Percentiles rank a stretch among this genome's conserved stretches.
phyloP scores from a whole-genome alignment of 2,329 filamentous ascomycete genomes.

The Colletotrichum tamarilloi region DNA sequence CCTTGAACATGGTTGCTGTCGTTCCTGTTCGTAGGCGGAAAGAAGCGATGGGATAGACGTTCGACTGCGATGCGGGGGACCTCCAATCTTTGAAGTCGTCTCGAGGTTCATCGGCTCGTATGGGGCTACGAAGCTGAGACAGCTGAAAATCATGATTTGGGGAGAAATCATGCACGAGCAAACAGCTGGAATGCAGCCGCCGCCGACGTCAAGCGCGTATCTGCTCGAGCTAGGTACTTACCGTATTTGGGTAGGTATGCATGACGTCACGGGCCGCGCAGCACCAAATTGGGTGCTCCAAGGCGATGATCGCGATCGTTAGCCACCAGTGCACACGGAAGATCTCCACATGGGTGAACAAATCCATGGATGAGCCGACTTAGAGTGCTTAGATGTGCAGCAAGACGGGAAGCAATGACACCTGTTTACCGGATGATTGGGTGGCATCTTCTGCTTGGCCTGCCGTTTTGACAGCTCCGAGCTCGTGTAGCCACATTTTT shows the following conservation, averaged over 20 bases:
- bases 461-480: neutral
- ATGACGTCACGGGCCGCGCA: slow-evolving; percentile 28
- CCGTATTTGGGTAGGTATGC: slow-evolving; percentile 7
- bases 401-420: slow-evolving; percentile 5
- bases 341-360: slow-evolving; percentile 24
- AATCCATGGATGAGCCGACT: neutral
- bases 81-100: neutral
- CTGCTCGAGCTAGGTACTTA: neutral
- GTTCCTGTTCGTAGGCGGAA: neutral
- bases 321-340: neutral
- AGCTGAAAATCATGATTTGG: slow-evolving; percentile 6
- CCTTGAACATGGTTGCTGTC: slow-evolving; percentile 27
- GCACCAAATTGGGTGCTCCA: slow-evolving; percentile 6
- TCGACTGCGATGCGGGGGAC: neutral
- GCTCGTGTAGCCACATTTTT: neutral
- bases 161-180: neutral
- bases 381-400: neutral
- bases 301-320: slow-evolving; percentile 15
- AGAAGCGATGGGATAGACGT: neutral
- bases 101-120: neutral
- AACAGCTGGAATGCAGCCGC: slow-evolving; percentile 13
- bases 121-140: slow-evolving; percentile 2
- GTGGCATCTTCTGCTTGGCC: neutral
- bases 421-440: slow-evolving; percentile 19
- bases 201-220: slow-evolving; percentile 35